Base-by-base conservation (phyloP, 805 yeast genomes). In the Saccharomycopsis javanensis region DNA sequence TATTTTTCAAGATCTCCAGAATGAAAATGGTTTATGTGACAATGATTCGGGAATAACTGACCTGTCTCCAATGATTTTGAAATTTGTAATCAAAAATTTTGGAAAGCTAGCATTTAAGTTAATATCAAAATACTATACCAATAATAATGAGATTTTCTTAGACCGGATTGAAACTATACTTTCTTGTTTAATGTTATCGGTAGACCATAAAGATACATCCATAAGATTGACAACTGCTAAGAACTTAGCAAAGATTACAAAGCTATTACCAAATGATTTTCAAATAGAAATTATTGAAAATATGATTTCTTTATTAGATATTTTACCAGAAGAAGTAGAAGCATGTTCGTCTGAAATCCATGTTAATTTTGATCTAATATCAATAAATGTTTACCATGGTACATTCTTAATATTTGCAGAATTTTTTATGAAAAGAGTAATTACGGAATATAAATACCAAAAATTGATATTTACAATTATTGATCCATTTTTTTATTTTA, bases 161-260 rank as follows among this genome's bases (percentile, higher is more conserved):
- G 74, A 67, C 2, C 53, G 58, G 0, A 73, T 81, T 4, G 85
- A 82, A 42, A 71, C 67, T 3, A 75, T 83, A 2, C 64, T 87
- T 1, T 74, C 76, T 35, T 72, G 75, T 64, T 70, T 82, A 46
- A 61, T 83, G 4, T 62, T 68, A 3, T 70, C 74, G 45, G 68
- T 81, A 56, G 71, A 72, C n/a, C 69, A 76, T 51, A 69, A 67
- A 35, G 86, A 80, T 55, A 79, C 86, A 0, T 69, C 72, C 1
- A 76, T 85, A 2, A 70, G 97, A 55, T 83, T 83, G 61, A 72
- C 81, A 1, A 71, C 84, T 34, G 86, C 96, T 0, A 86, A 85
- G 65, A 81, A 83, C 25, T 67, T 86, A 28, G 79, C 86, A 4
- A 73, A 79, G 50, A 65, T 88, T 10, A 54, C 67, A 0, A 59